Base-by-base conservation (phyloP, 1,284 basidiomycete genomes). In the Leccinum angustisporum region DNA sequence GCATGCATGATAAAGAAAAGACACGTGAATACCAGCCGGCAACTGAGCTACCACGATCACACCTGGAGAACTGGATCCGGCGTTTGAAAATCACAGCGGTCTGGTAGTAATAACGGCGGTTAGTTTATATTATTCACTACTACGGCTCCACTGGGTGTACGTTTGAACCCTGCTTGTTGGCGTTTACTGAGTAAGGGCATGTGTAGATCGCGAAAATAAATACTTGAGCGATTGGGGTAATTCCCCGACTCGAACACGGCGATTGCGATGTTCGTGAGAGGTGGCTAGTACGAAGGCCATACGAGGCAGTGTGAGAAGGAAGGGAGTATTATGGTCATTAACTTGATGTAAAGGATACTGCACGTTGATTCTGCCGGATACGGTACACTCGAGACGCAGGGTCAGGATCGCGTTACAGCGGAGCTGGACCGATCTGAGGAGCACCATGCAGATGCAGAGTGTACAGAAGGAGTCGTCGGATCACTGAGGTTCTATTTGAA, bases 71-170 rank as follows among this genome's bases (percentile, higher is more conserved):
- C 78, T 65, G 83, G 79, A 61, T 77, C 75, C 40, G 79, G 76
- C n/a, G 81, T 81, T 64, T 82, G 79, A 62, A 83, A 79, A 67
- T 85, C 82, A 70, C 80, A 81, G 71, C 78, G 80, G 66, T 60
- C 71, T 74, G 27, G 54, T 61, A 58, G 60, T 67, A 59, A 67
- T 72, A 63, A 63, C 40, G 56, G 61, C 46, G 38, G 66, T 64
- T 62, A 56, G 53, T 38, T 60, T 56, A 58, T 56, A 53, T 55
- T 64, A 56, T 61, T 60, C 62, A 38, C 60, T 57, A 21, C 51
- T 36, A 36, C 13, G 18, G 59, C 61, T 63, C 60, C 61, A 65
- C 58, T 27, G 40, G 43, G 62, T 61, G 27, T 56, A 72, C 70
- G 66, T 67, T 69, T 48, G 65, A 31, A 65, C 68, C 71, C 74